These are phyloP conservation scores for Malus sylvestris DNA, from an alignment of 306 rosid species.

Conservation along the genomic window DNA sequence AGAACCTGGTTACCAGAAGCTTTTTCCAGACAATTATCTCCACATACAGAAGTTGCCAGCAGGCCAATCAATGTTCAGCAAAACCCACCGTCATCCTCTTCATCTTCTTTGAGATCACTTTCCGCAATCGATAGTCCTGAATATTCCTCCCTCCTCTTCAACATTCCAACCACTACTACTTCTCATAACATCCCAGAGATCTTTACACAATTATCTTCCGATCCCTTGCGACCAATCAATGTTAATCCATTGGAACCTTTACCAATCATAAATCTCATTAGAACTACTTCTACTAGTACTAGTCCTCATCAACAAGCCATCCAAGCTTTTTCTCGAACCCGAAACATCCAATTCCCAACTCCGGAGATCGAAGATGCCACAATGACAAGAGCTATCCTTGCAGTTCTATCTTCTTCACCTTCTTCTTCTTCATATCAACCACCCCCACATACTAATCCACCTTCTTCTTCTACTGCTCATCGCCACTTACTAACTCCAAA, in stretches of 20 bases:
- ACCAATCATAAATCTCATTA: background rate
- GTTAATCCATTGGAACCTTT: slow-evolving; percentile 21
- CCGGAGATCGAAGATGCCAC: slow-evolving; percentile 44
- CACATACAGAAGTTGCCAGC: background rate
- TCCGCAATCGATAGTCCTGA: slow-evolving; percentile 75
- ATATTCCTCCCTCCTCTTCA: slow-evolving; percentile 57
- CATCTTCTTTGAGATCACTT: slow-evolving; percentile 75
- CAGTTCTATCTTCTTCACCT: slow-evolving; percentile 36
- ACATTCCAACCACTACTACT: slow-evolving; percentile 26
- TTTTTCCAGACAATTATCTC: slow-evolving; percentile 22
- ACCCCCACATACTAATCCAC: background rate
- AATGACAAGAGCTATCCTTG: slow-evolving; percentile 52
- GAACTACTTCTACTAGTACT: background rate
- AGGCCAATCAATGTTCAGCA: slow-evolving; percentile 15
- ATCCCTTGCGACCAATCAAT: slow-evolving; percentile 24
- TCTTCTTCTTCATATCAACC: slow-evolving; percentile 28
- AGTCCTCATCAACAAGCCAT: slow-evolving; percentile 39
- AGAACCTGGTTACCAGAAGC: slow-evolving; percentile 48
- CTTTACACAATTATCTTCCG: slow-evolving; percentile 19
- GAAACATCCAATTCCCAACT: slow-evolving; percentile 34
- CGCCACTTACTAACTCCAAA: slow-evolving; percentile 19
- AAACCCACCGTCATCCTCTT: slow-evolving; percentile 61
- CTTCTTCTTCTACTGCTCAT: slow-evolving; percentile 6
- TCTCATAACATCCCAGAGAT: background rate
- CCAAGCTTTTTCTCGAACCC: slow-evolving; percentile 31